A percentile compares a stretch with the other conserved stretches of the same genome.
phyloP scores from a whole-genome alignment of 768 basidiomycete species.

The Psilocybe tampanensis region DNA sequence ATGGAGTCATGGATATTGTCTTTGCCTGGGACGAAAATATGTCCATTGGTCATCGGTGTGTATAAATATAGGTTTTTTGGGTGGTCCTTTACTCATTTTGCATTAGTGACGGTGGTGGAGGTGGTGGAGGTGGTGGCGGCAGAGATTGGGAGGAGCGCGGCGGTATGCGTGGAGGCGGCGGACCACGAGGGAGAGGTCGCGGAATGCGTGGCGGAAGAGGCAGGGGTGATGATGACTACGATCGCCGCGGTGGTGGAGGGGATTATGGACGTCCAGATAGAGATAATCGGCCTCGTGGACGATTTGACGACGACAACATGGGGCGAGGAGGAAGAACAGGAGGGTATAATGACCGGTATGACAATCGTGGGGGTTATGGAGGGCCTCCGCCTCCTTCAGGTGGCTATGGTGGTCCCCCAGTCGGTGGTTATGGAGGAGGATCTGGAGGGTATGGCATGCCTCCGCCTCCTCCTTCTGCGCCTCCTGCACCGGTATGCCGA shows the following conservation, averaged over 20 bases:
- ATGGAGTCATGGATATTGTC: constrained; percentile 86
- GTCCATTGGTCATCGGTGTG: constrained; percentile 41
- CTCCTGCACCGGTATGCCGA: constrained; percentile 24
- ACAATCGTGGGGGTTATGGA: constrained; percentile 31
- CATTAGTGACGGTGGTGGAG: constrained; percentile 34
- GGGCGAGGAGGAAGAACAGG: constrained; percentile 36
- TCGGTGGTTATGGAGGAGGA: constrained; percentile 16
- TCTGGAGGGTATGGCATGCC: constrained; percentile 27
- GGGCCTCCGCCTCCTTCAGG: constrained; percentile 19
- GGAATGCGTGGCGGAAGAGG: constrained; percentile 25
- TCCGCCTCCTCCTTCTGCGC: constrained; percentile 32
- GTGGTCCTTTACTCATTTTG: neutral
- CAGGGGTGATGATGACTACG: constrained; percentile 47
- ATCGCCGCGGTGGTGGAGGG: constrained; percentile 48
- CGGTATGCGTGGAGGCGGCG: constrained; percentile 29
- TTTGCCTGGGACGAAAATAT: constrained; percentile 83
- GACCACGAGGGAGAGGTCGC: constrained; percentile 27
- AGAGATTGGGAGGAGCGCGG: constrained; percentile 52
- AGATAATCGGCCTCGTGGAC: constrained; percentile 42
- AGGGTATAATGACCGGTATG: constrained; percentile 48
- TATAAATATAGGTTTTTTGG: neutral
- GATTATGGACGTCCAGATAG: constrained; percentile 48
- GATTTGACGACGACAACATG: constrained; percentile 46
- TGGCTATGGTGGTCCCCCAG: constrained; percentile 32
- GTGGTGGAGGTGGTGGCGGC: constrained; percentile 12